Evolutionary conservation across 1,139 yeast genomes (phyloP).

Genomic region (Meyerozyma athensensis): DNA sequence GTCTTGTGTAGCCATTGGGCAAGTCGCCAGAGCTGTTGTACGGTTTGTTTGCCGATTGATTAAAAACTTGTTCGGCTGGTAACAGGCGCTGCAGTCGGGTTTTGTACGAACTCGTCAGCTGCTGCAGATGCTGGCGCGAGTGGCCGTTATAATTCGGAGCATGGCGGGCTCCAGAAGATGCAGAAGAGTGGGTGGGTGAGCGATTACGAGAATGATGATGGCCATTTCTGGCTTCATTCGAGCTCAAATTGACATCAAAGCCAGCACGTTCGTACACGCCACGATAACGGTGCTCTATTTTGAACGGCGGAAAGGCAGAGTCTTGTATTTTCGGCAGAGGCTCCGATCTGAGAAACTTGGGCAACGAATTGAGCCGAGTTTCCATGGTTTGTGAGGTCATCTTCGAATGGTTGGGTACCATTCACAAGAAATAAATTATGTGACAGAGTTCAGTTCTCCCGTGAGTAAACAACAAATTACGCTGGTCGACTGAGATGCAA

Average conservation of each 20-base stretch:
- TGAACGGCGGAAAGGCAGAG: constrained; percentile 57
- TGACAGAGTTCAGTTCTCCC: neutral
- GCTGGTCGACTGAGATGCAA: neutral
- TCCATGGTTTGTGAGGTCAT: neutral
- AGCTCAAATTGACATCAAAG: constrained; percentile 43
- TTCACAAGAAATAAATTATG: neutral
- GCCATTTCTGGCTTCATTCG: constrained; percentile 8
- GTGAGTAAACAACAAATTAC: neutral
- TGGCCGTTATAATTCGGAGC: constrained; percentile 2
- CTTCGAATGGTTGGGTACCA: neutral
- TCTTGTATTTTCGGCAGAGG: constrained; percentile 30
- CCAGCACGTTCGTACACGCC: constrained; percentile 68
- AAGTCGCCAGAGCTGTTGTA: constrained; percentile 1
- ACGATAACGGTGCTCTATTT: constrained; percentile 48
- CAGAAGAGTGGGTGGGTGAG: neutral
- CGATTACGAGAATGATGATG: neutral
- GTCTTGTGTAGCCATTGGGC: neutral
- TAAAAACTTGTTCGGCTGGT: neutral
- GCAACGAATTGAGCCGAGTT: constrained; percentile 19
- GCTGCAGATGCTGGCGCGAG: neutral
- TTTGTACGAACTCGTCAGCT: neutral
- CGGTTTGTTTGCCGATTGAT: neutral
- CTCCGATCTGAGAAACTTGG: constrained; percentile 26
- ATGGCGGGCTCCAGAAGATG: constrained; percentile 4
- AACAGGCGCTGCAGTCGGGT: constrained; percentile 2